Percentiles rank a stretch among this genome's conserved stretches.
Evolutionary conservation across 257 asterid genomes (phyloP).

Genomic region (Plantago elongata): DNA sequence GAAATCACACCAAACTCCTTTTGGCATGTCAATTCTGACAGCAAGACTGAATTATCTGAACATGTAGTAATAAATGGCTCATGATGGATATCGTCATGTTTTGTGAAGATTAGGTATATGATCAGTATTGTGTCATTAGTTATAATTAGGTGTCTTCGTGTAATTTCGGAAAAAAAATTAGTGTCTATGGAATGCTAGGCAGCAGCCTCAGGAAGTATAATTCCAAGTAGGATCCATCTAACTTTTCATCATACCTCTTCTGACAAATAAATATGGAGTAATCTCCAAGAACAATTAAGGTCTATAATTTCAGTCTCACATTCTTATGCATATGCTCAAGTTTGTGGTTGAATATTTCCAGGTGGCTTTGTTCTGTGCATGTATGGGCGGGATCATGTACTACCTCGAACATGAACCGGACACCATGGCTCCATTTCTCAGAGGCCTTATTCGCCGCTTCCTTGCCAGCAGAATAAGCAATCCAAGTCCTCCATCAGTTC

Average conservation of each 20-base stretch:
- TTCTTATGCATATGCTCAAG: not conserved
- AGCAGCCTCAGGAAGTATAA: not conserved
- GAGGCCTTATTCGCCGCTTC: constrained; percentile 92
- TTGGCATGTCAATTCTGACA: no score
- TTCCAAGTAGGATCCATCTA: not conserved
- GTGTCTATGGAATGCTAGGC: not conserved
- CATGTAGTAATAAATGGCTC: no score
- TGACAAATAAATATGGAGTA: constrained; percentile 1
- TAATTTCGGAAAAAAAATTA: no score
- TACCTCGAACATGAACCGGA: constrained; percentile 95
- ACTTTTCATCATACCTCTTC: not conserved
- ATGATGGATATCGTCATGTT: no score
- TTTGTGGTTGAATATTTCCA: constrained; percentile 24
- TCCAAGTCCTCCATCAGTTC: constrained; percentile 59
- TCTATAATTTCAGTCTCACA: not conserved
- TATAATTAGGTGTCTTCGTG: no score
- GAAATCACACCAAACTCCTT: no score
- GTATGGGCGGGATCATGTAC: constrained; percentile 99
- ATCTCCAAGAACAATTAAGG: not conserved
- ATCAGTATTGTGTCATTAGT: no score
- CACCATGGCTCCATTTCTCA: constrained; percentile 94
- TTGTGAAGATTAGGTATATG: no score
- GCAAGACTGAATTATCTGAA: no score
- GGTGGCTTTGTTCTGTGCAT: constrained; percentile 91
- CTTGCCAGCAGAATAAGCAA: constrained; percentile 95